A percentile compares a stretch with the other conserved stretches of the same genome.
Evolutionary conservation across 2,329 filamentous ascomycete genomes (phyloP).

Genomic region (Alternaria arbusti): DNA sequence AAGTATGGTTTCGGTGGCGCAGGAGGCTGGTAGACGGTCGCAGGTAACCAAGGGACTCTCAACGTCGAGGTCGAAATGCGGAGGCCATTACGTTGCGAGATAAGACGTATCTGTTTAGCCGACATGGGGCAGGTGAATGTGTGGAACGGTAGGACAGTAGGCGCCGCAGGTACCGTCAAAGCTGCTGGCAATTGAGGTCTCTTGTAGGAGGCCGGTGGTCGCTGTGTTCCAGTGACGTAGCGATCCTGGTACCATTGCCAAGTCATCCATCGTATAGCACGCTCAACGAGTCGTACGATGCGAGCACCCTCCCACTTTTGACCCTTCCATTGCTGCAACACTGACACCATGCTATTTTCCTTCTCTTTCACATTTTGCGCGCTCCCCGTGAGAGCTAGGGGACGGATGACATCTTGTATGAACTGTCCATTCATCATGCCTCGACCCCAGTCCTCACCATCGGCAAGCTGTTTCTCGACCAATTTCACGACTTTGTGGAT

Average conservation of each 20-base stretch:
- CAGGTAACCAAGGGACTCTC: constrained; percentile 83
- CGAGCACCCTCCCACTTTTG: constrained; percentile 88
- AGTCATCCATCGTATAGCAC: constrained; percentile 76
- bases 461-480: constrained; percentile 83
- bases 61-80: constrained; percentile 92
- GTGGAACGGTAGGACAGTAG: constrained; percentile 95
- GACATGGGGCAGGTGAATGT: constrained; percentile 95
- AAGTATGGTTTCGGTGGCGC: constrained; percentile 79
- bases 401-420: constrained; percentile 53
- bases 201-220: constrained; percentile 66
- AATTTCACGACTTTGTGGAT: constrained; percentile 91
- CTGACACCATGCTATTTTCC: constrained; percentile 45
- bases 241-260: constrained; percentile 90
- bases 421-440: constrained; percentile 64
- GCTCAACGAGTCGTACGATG: constrained; percentile 81
- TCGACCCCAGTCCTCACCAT: constrained; percentile 85
- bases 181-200: constrained; percentile 75
- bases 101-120: constrained; percentile 87
- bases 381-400: constrained; percentile 51
- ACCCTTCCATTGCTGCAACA: constrained; percentile 66
- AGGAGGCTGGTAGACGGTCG: constrained; percentile 83
- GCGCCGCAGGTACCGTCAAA: constrained; percentile 82
- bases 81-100: constrained; percentile 92
- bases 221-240: constrained; percentile 67
- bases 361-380: constrained; percentile 44